Evolutionary conservation across 2,329 filamentous ascomycete species (phyloP), one percentile per base, ranked within the genome.

Genomic region (Claviceps humidiphila): DNA sequence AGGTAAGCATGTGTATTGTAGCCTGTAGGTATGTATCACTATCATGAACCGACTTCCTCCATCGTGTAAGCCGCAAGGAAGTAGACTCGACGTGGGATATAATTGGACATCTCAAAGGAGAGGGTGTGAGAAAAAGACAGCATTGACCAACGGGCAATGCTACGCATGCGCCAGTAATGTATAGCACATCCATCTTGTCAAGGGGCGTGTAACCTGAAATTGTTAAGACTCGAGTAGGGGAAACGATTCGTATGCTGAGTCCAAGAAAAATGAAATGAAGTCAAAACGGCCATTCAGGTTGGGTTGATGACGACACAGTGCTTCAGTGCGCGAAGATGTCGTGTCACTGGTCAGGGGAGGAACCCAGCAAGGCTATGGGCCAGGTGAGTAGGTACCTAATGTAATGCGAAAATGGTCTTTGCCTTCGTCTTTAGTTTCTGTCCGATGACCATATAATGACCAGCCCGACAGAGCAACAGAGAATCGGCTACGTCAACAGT

Each of bases 191-290:
- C 34, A 45, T 24, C 38, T 16, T 17, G 8, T 26, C n/a, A 30
- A 50, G 43, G 51, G 51, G 38, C 42, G 51, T 53, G 47, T 22
- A 40, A 41, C 34, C 17, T 53, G 8, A 17, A 11, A 16, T 43
- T 26, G 49, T 52, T 45, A 53, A 51, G 50, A 24, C 39, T 42
- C 11, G 4, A 47, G 22, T 22, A 51, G 55, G 41, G 51, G 61
- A 62, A 57, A 51, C 54, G 58, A 56, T 68, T 67, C 67, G 69
- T 67, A 66, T 71, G 68, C 68, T 65, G 67, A 67, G 64, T 62
- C 61, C 2, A 63, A 59, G 6, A 40, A 50, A 9, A 4, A n/a
- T n/a, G 16, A 41, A 9, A 13, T 11, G 14, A 24, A 43, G 16
- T 22, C 24, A 24, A 38, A 42, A 20, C 13, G 17, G 22, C 30